phyloP scores from a whole-genome alignment of 768 basidiomycete genomes.

The Sporobolomyces roseus region DNA sequence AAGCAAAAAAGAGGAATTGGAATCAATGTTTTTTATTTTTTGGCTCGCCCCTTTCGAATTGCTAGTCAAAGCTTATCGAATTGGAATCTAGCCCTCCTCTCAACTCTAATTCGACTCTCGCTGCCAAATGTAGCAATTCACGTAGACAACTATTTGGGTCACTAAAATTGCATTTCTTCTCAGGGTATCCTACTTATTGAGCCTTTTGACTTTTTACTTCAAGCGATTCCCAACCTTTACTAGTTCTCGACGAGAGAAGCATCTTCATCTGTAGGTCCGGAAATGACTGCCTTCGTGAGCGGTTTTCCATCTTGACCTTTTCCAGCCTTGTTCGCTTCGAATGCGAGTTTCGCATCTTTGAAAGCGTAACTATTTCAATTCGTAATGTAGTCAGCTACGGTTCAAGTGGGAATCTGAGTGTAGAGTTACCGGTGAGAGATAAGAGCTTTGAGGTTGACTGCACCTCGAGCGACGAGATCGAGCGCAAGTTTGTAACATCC shows the following conservation, averaged over 20 bases:
- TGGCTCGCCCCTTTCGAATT: background rate
- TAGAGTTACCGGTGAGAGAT: constrained; percentile 66
- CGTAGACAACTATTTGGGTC: no score
- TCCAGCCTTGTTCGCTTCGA: constrained; percentile 72
- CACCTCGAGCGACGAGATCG: constrained; percentile 72
- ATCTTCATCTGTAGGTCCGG: constrained; percentile 7
- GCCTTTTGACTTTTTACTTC: background rate
- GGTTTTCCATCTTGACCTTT: constrained; percentile 75
- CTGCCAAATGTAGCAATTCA: no score
- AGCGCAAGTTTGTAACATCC: constrained; percentile 84
- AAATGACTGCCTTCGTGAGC: constrained; percentile 5
- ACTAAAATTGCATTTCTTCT: no score
- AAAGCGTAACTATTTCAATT: constrained; percentile 59
- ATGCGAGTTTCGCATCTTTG: constrained; percentile 70
- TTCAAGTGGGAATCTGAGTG: no score
- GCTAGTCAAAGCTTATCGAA: no score
- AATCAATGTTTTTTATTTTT: background rate
- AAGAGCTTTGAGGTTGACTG: constrained; percentile 78
- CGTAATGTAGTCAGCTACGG: background rate
- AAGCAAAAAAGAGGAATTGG: background rate
- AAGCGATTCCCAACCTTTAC: background rate
- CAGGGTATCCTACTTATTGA: no score
- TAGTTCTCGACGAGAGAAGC: constrained; percentile 1
- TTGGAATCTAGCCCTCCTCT: no score
- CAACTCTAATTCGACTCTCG: no score